phyloP scores from a whole-genome alignment of 129 eudicot species.

The Escallonia herrerae region DNA sequence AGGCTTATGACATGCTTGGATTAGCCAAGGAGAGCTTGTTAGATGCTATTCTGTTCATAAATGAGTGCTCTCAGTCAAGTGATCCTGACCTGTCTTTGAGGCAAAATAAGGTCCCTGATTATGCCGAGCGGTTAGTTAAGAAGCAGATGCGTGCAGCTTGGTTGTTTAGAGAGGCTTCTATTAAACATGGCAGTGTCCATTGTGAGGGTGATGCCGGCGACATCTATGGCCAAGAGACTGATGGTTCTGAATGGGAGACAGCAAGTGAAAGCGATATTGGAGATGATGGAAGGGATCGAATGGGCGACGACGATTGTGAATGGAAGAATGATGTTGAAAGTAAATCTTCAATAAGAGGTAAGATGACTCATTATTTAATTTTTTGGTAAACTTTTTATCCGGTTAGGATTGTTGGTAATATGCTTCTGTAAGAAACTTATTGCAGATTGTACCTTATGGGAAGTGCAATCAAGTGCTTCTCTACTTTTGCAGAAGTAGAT shows the following conservation, averaged over 20 bases:
- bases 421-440: neutral
- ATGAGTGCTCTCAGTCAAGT: slow-evolving; percentile 83
- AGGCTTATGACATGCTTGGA: slow-evolving; percentile 94
- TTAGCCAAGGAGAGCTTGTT: slow-evolving; percentile 85
- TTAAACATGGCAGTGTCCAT: slow-evolving; percentile 72
- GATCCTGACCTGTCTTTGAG: slow-evolving; percentile 76
- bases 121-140: slow-evolving; percentile 92
- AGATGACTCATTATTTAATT: neutral
- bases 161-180: slow-evolving; percentile 89
- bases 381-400: neutral
- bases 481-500: neutral
- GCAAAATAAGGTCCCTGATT: slow-evolving; percentile 93
- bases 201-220: slow-evolving; percentile 65
- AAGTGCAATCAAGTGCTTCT: neutral
- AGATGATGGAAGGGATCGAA: slow-evolving; percentile 52
- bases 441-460: neutral
- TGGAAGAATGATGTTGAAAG: slow-evolving; percentile 51
- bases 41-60: slow-evolving; percentile 84
- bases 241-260: slow-evolving; percentile 98
- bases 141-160: slow-evolving; percentile 97
- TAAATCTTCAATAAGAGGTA: slow-evolving; percentile 63
- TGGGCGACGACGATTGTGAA: slow-evolving; percentile 40
- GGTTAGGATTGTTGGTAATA: neutral
- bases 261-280: slow-evolving; percentile 94
- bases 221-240: slow-evolving; percentile 60